Conservation (phyloP, 352 stramenopile species). For the Globisporangium sylvaticum region DNA sequence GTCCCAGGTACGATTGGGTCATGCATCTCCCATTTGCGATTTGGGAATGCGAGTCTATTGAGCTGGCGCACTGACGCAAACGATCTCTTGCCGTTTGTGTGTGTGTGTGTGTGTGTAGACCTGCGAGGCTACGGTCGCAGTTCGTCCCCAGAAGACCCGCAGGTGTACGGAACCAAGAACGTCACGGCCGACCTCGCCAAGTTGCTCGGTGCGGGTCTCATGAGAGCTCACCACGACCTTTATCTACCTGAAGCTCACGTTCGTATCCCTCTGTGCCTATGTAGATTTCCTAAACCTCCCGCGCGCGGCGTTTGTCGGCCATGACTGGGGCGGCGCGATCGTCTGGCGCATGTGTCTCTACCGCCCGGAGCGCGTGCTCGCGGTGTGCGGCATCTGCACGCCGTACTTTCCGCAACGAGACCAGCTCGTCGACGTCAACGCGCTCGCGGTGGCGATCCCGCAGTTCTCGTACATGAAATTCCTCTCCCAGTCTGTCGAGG, state of each 20-base stretch:
- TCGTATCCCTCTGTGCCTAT: background rate
- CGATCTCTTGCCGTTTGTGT: background rate
- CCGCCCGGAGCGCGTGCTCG: slow-evolving; percentile 45
- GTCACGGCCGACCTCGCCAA: slow-evolving; percentile 33
- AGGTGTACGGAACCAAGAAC: slow-evolving; percentile 45
- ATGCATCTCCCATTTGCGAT: background rate
- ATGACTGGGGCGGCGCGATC: slow-evolving; percentile 50
- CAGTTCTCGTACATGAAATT: slow-evolving; percentile 39
- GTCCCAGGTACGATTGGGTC: slow-evolving; percentile 14
- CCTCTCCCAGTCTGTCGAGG: slow-evolving; percentile 26
- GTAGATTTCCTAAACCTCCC: slow-evolving; percentile 43
- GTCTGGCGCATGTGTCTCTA: slow-evolving; percentile 55
- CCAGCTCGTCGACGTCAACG: slow-evolving; percentile 29
- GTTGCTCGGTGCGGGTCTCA: slow-evolving; percentile 25
- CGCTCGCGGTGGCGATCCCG: slow-evolving; percentile 21
- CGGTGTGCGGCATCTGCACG: slow-evolving; percentile 51
- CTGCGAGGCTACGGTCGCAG: slow-evolving; percentile 48
- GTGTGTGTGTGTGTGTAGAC: slow-evolving; percentile 13
- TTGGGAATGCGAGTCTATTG: background rate
- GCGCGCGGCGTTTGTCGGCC: slow-evolving; percentile 39
- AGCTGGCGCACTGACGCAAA: background rate
- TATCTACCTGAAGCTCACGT: background rate
- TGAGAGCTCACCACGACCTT: background rate
- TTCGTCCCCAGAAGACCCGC: slow-evolving; percentile 27
- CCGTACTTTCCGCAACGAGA: slow-evolving; percentile 39